Evolutionary conservation across 306 rosid species (phyloP).

Genomic region (Prunus padus): DNA sequence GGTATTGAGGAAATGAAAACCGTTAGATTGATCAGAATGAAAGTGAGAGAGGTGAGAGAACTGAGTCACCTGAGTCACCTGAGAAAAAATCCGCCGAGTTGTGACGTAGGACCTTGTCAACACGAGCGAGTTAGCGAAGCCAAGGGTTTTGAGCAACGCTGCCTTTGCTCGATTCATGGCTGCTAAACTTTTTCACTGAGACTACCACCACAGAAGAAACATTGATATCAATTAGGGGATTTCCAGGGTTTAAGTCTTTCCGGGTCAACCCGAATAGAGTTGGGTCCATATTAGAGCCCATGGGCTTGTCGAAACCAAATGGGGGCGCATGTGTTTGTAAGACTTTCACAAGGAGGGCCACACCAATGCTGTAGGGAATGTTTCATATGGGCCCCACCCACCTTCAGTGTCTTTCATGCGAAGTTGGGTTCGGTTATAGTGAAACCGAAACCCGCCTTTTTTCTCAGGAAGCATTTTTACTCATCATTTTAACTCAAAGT

Average conservation of each 20-base stretch:
- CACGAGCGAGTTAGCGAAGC: constrained; percentile 42
- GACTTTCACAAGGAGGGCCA: background rate
- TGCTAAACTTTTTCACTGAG: constrained; percentile 5
- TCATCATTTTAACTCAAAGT: no score
- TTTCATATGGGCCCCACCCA: constrained; percentile 3
- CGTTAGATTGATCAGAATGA: constrained; percentile 23
- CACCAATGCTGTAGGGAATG: no score
- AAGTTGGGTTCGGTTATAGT: constrained; percentile 9
- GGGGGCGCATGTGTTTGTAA: background rate
- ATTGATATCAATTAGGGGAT: background rate
- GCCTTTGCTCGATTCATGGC: constrained; percentile 61
- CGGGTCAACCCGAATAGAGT: background rate
- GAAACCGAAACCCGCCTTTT: background rate
- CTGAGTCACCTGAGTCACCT: constrained; percentile 62
- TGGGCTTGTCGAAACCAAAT: background rate
- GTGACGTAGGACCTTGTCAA: constrained; percentile 29
- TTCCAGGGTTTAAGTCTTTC: constrained; percentile 29
- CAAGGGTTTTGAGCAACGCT: constrained; percentile 35
- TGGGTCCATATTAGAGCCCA: background rate
- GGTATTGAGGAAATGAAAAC: constrained; percentile 24
- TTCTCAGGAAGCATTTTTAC: no score
- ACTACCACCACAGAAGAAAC: background rate
- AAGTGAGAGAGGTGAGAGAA: constrained; percentile 31
- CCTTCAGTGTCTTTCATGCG: constrained; percentile 25
- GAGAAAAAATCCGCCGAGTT: constrained; percentile 38